These are phyloP conservation scores for Debaryomyces singareniensis DNA, from an alignment of 1,139 yeast genomes.

Conservation along the genomic window DNA sequence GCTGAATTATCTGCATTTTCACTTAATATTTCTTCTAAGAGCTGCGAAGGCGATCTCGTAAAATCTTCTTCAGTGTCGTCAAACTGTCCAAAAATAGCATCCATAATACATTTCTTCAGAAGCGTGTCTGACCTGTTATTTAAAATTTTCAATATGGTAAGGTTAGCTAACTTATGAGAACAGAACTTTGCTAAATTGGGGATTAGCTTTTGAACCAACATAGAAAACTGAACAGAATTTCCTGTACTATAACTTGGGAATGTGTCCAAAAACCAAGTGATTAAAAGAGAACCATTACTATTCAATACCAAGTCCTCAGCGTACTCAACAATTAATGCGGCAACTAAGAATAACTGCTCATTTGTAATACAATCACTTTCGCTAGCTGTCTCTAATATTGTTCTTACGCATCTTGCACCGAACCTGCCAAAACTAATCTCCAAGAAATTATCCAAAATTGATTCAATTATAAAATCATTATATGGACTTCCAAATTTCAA, in stretches of 20 bases:
- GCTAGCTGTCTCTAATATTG: conserved; percentile 71
- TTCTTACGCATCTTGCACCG: conserved; percentile 93
- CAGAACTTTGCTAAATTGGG: conserved; percentile 63
- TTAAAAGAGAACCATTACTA: conserved; percentile 79
- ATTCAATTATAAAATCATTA: conserved; percentile 85
- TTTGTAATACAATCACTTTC: conserved; percentile 41
- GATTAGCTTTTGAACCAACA: conserved; percentile 45
- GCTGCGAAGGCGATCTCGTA: conserved; percentile 18
- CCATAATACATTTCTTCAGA: conserved; percentile 59
- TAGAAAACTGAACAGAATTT: conserved; percentile 24
- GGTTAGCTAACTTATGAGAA: conserved; percentile 80
- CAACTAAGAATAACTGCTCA: conserved; percentile 70
- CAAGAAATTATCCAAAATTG: conserved; percentile 72
- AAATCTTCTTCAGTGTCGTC: conserved; percentile 19
- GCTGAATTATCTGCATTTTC: conserved; percentile 50
- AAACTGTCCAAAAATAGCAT: conserved; percentile 55
- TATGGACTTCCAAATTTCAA: conserved; percentile 83
- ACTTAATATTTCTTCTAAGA: conserved; percentile 43
- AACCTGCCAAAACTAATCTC: conserved; percentile 83
- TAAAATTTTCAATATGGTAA: conserved; percentile 75
- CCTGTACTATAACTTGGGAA: conserved; percentile 56
- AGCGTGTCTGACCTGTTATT: conserved; percentile 59
- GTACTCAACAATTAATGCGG: conserved; percentile 72
- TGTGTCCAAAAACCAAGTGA: conserved; percentile 94
- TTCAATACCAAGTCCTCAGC: conserved; percentile 78